Evolutionary conservation across 208 protist species (phyloP).

Genomic region (Wallacemonas sp.): DNA sequence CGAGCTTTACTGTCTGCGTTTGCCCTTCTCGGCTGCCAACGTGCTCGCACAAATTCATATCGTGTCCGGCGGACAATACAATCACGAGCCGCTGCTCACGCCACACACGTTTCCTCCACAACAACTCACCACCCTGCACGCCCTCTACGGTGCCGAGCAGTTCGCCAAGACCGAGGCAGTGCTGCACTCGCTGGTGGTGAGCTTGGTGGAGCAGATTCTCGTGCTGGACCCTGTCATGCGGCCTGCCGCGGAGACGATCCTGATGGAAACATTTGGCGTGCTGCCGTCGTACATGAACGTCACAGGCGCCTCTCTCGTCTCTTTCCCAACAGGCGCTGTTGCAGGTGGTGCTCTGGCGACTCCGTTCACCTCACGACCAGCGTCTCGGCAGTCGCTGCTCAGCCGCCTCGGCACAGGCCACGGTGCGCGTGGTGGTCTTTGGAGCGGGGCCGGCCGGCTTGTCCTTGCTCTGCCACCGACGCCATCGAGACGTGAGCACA

Average conservation of each 20-base stretch:
- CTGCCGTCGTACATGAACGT: slow-evolving; percentile 15
- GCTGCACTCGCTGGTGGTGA: slow-evolving; percentile 63
- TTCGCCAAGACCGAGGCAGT: slow-evolving; percentile 50
- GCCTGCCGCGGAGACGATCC: slow-evolving; percentile 51
- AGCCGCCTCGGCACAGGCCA: no score
- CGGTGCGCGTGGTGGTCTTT: no score
- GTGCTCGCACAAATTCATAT: slow-evolving; percentile 84
- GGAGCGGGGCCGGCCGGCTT: no score
- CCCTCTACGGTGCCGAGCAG: slow-evolving; percentile 38
- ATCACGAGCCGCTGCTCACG: slow-evolving; percentile 39
- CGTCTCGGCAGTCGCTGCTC: neutral
- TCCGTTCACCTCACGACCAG: neutral
- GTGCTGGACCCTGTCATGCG: slow-evolving; percentile 48
- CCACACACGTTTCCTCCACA: slow-evolving; percentile 42
- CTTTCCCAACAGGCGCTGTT: neutral
- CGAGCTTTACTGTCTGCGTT: slow-evolving; percentile 77
- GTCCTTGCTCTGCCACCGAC: no score
- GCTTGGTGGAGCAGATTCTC: slow-evolving; percentile 68
- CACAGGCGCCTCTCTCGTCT: neutral
- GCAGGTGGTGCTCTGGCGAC: no score
- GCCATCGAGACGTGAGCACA: no score
- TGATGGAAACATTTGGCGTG: slow-evolving; percentile 50
- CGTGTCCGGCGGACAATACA: slow-evolving; percentile 83
- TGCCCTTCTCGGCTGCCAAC: slow-evolving; percentile 84
- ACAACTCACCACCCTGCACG: slow-evolving; percentile 34